A percentile compares a stretch with the other conserved stretches of the same genome.
phyloP scores from a whole-genome alignment of 768 basidiomycete genomes.

The Galerina sulciceps region DNA sequence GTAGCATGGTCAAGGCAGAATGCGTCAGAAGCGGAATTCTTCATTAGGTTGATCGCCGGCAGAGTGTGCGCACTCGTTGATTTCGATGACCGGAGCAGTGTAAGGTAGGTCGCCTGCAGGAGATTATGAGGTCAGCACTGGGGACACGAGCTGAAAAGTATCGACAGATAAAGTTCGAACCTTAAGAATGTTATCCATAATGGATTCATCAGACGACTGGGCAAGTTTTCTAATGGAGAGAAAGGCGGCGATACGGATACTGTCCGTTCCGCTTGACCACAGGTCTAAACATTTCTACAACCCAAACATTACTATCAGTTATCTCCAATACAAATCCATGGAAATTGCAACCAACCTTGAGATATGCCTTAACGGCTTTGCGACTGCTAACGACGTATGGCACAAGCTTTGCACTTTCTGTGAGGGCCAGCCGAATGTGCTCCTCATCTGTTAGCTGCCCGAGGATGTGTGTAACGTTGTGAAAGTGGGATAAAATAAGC shows the following conservation, averaged over 20 bases:
- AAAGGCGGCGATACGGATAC: slow-evolving; percentile 83
- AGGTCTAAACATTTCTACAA: slow-evolving; percentile 77
- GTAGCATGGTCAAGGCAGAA: slow-evolving; percentile 77
- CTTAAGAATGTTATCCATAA: slow-evolving; percentile 87
- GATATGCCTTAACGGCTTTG: slow-evolving; percentile 83
- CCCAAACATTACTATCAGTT: background rate
- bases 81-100: slow-evolving; percentile 83
- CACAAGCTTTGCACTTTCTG: slow-evolving; percentile 86
- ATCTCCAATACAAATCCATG: background rate
- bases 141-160: background rate
- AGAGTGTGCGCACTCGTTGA: slow-evolving; percentile 86
- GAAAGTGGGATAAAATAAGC: slow-evolving; percentile 86
- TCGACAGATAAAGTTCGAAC: slow-evolving; percentile 39
- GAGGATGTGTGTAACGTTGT: slow-evolving; percentile 81
- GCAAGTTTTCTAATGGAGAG: slow-evolving; percentile 83
- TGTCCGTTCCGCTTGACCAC: slow-evolving; percentile 85
- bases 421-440: slow-evolving; percentile 69
- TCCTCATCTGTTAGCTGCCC: slow-evolving; percentile 74
- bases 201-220: slow-evolving; percentile 74
- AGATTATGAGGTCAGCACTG: background rate
- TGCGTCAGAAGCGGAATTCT: slow-evolving; percentile 93
- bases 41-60: slow-evolving; percentile 94
- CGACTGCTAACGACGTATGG: slow-evolving; percentile 87
- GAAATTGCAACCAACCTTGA: slow-evolving; percentile 63
- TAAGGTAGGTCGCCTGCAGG: slow-evolving; percentile 81